Conservation (phyloP, 371 early-diverging fungal genomes). For the Mucor indicus region DNA sequence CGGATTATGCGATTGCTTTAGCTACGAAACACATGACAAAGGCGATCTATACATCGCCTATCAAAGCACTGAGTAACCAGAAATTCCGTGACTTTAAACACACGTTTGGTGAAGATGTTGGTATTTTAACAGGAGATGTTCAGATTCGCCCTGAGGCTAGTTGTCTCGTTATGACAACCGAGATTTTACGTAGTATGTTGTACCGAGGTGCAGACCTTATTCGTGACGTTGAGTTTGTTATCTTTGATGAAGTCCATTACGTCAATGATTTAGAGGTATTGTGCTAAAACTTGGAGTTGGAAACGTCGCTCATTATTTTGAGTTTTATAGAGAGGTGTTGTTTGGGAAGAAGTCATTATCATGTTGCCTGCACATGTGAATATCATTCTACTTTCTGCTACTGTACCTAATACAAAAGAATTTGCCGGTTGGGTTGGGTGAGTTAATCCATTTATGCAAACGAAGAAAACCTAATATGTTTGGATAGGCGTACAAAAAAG, state of each 20-base stretch:
- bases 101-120: slow-evolving; percentile 92
- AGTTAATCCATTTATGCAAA: slow-evolving; percentile 1
- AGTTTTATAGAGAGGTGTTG: slow-evolving; percentile 88
- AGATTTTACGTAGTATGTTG: slow-evolving; percentile 97
- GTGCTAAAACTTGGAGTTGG: background rate
- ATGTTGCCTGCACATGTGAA: slow-evolving; percentile 96
- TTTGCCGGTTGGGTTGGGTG: slow-evolving; percentile 99
- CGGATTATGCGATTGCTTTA: slow-evolving; percentile 97
- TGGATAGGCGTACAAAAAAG: slow-evolving; percentile 87
- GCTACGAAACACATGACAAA: slow-evolving; percentile 94
- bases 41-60: slow-evolving; percentile 99
- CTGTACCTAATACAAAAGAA: slow-evolving; percentile 98
- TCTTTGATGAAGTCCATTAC: slow-evolving; percentile 99
- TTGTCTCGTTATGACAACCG: slow-evolving; percentile 99
- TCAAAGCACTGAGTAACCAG: slow-evolving; percentile 99
- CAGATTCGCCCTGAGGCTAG: slow-evolving; percentile 96
- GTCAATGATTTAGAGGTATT: slow-evolving; percentile 92
- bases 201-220: slow-evolving; percentile 97
- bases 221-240: slow-evolving; percentile 98
- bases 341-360: slow-evolving; percentile 99
- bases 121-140: slow-evolving; percentile 99
- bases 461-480: background rate
- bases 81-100: slow-evolving; percentile 97
- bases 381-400: slow-evolving; percentile 95
- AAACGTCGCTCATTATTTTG: background rate